A percentile compares a stretch with the other conserved stretches of the same genome.
phyloP scores from a whole-genome alignment of 2,329 filamentous ascomycete genomes.

The Talaromyces sp. region DNA sequence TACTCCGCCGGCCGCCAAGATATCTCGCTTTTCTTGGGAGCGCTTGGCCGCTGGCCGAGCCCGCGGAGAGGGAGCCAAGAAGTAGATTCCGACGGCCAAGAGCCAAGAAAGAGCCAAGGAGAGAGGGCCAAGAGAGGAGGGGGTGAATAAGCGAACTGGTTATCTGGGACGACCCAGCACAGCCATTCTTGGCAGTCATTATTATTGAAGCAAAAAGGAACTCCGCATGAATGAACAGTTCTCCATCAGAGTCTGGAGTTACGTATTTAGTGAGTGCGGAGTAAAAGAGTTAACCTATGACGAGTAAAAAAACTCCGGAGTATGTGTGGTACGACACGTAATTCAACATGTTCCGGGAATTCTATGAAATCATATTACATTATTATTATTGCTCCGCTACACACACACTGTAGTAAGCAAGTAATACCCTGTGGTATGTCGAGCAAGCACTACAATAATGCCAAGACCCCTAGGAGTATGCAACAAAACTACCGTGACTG shows the following conservation, averaged over 20 bases:
- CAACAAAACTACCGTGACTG: not conserved
- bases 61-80: constrained; percentile 10
- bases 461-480: not conserved
- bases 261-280: not conserved
- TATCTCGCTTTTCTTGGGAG: constrained; percentile 1
- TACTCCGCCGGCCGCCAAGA: constrained; percentile 9
- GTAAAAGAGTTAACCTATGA: not conserved
- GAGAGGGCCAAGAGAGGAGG: not conserved
- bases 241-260: not conserved
- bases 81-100: not conserved
- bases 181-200: not conserved
- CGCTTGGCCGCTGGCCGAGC: constrained; percentile 9
- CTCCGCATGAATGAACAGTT: not conserved
- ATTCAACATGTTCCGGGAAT: not conserved
- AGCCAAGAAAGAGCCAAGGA: not conserved
- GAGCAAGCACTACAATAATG: not conserved
- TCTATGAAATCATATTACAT: not conserved
- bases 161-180: not conserved
- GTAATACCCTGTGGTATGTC: not conserved
- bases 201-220: not conserved
- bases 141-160: too few relatives aligned
- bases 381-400: not conserved
- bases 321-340: not conserved
- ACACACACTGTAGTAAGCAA: not conserved
- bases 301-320: not conserved